Evolutionary conservation across 2,329 filamentous ascomycete species (phyloP), one percentile per base, ranked within the genome.

Genomic region (Alternaria hordeiaustralica): DNA sequence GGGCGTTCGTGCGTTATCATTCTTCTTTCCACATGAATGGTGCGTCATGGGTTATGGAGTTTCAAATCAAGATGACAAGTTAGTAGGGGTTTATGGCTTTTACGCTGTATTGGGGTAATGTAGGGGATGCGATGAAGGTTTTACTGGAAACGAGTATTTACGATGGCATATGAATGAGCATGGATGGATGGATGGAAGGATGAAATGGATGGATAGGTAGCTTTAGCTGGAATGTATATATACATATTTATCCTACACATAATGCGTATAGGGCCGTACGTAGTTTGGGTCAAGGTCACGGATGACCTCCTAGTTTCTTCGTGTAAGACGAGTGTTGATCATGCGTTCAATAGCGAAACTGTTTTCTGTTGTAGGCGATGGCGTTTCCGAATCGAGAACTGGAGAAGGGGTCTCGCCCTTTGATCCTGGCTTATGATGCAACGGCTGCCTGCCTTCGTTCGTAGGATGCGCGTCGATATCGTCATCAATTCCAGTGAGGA

Each of bases 41-140:
- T 41, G 36, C 36, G 36, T 41, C 33, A 57, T 36, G 58, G 26
- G 30, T 23, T 49, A 36, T 28, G 50, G 58, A 55, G 58, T 60
- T 60, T 25, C 28, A 28, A 18, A 36, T 2, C 4, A 36, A 36
- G 30, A 36, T 26, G 3, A 7, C 9, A n/a, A 4, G 33, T 7
- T 36, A 36, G 33, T n/a, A n/a, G n/a, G n/a, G n/a, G n/a, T n/a
- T n/a, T n/a, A 9, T 41, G 36, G 15, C 36, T 41, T 41, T 9
- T 9, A n/a, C 15, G 15, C 33, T 18, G 36, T 41, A 41, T 3
- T 15, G 36, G 15, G 36, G 0, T 41, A 41, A 41, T 41, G 36
- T 41, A 41, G 36, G 10, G 36, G 36, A 41, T 28, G 26, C 10
- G 36, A 41, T 18, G 36, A 41, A 41, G n/a, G 36, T 0, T 4